Conservation (phyloP, 140 eudicot species). For the Anethum foeniculum region DNA sequence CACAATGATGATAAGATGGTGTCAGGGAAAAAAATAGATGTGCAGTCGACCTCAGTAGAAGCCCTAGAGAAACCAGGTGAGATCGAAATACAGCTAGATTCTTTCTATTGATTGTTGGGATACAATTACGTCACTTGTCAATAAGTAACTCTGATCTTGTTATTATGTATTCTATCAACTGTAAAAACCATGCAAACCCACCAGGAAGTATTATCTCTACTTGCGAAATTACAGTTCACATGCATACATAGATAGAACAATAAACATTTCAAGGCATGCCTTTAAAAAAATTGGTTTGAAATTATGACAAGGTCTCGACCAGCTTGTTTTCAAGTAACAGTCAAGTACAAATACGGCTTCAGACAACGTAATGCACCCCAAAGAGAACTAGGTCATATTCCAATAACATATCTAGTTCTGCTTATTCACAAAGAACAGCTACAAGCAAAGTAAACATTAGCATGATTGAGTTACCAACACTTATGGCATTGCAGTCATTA, state of each 20-base stretch:
- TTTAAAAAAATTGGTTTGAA: not conserved
- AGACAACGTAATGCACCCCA: not conserved
- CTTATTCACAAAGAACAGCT: not conserved
- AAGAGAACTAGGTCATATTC: not conserved
- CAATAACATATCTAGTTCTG: not conserved
- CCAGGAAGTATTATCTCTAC: not conserved
- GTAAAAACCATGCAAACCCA: not conserved
- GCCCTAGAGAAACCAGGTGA: slow-evolving; percentile 1
- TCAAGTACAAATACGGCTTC: not conserved
- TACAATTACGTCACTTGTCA: not conserved
- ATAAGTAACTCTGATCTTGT: not conserved
- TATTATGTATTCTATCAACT: not conserved
- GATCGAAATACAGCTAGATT: not conserved
- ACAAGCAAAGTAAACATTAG: not conserved
- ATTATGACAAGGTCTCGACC: not conserved
- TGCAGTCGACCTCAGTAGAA: not conserved
- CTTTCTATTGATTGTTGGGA: not conserved
- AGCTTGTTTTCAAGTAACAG: not conserved
- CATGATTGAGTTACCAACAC: not conserved
- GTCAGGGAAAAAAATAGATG: not conserved
- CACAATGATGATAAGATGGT: too few species aligned
- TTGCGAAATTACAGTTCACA: not conserved
- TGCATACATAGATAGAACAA: not conserved
- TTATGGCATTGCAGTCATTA: not conserved
- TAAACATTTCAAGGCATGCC: not conserved